Conservation (phyloP, 2,329 filamentous ascomycete genomes). For the Aureobasidium musti region DNA sequence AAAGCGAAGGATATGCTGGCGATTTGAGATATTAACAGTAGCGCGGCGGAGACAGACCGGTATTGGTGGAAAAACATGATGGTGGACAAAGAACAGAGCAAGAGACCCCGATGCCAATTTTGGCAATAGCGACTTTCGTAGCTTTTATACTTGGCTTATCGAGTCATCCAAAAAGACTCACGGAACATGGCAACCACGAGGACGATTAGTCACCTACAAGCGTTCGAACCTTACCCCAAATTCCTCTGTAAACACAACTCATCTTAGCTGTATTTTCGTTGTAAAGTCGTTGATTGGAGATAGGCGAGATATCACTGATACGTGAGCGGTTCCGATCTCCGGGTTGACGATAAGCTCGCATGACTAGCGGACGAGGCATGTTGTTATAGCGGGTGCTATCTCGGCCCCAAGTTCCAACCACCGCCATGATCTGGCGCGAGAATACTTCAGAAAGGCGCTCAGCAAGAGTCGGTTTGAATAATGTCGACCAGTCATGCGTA, state of each 20-base stretch:
- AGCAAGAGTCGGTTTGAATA: background rate
- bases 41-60: constrained; percentile 18
- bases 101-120: background rate
- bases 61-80: background rate
- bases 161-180: background rate
- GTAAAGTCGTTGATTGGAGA: background rate
- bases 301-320: constrained; percentile 13
- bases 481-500: constrained; percentile 6
- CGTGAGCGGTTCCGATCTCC: background rate
- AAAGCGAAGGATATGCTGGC: background rate
- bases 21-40: constrained; percentile 8
- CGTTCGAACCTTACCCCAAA: background rate
- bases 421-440: background rate
- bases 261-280: background rate
- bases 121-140: background rate
- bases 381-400: background rate
- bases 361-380: background rate
- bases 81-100: background rate
- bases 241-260: background rate
- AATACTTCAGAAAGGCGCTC: background rate
- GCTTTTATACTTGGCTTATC: background rate
- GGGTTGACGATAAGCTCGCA: constrained; percentile 1
- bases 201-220: background rate
- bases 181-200: constrained; percentile 6
- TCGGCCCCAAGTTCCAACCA: background rate